Evolutionary conservation across 805 yeast species (phyloP).

Genomic region (Candida lessepsii): DNA sequence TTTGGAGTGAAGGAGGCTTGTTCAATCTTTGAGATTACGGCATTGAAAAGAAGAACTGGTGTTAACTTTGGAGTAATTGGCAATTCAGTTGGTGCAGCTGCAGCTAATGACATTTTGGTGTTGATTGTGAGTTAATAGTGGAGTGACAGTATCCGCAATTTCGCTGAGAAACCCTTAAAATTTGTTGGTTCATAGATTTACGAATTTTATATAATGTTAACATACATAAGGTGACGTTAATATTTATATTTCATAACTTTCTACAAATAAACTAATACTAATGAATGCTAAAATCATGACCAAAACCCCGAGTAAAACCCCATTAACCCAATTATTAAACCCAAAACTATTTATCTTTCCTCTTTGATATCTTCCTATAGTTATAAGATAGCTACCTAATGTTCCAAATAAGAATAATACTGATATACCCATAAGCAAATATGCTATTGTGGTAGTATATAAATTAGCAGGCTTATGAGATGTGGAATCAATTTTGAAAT

Average conservation of each 20-base stretch:
- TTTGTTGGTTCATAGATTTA: too few species aligned
- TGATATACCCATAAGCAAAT: conserved; percentile 37
- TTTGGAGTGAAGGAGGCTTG: neutral
- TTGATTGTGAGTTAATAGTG: too few species aligned
- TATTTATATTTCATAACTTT: conserved; percentile 8
- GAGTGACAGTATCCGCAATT: too few species aligned
- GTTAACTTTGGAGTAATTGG: conserved; percentile 3
- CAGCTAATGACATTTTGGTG: neutral
- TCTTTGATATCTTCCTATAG: conserved; percentile 44
- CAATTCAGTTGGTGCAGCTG: conserved; percentile 1
- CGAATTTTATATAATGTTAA: too few species aligned
- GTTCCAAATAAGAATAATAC: conserved; percentile 37
- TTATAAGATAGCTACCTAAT: conserved; percentile 41
- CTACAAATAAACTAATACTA: conserved; percentile 13
- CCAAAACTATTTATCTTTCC: conserved; percentile 36
- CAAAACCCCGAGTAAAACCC: conserved; percentile 10
- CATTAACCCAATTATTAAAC: conserved; percentile 21
- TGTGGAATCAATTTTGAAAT: conserved; percentile 43
- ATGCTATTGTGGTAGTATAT: conserved; percentile 33
- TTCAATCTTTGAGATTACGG: neutral
- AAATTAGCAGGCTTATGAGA: conserved; percentile 7
- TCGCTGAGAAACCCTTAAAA: too few species aligned
- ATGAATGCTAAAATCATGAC: conserved; percentile 11
- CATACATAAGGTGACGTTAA: too few species aligned
- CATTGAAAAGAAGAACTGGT: conserved; percentile 2